phyloP scores from a whole-genome alignment of 2,329 filamentous ascomycete genomes.

The Byssothecium circinans region DNA sequence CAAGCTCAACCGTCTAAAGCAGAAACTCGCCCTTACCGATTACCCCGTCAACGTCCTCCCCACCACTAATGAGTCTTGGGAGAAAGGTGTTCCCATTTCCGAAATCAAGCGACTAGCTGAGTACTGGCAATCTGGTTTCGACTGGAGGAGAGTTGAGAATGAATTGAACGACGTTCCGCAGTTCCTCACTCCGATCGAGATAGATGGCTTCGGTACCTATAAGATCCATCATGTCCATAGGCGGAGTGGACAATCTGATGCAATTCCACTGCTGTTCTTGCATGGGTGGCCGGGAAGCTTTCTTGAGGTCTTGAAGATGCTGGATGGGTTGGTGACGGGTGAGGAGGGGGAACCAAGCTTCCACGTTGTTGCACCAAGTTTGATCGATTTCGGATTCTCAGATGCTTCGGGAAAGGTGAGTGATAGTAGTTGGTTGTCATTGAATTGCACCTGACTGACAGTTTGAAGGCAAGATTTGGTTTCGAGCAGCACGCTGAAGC shows the following conservation, averaged over 20 bases:
- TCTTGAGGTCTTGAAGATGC: slow-evolving; percentile 65
- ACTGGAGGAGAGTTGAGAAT: slow-evolving; percentile 64
- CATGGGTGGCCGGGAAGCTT: slow-evolving; percentile 74
- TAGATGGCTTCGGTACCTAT: slow-evolving; percentile 61
- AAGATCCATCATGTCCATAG: slow-evolving; percentile 68
- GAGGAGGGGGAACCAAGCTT: slow-evolving; percentile 48
- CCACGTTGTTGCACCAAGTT: slow-evolving; percentile 55
- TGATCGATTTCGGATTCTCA: slow-evolving; percentile 55
- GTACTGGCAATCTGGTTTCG: slow-evolving; percentile 54
- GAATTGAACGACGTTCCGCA: slow-evolving; percentile 64
- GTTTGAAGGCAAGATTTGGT: slow-evolving; percentile 59
- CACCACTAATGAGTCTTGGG: slow-evolving; percentile 47
- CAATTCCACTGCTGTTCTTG: slow-evolving; percentile 66
- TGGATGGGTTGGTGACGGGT: slow-evolving; percentile 39
- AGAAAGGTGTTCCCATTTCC: slow-evolving; percentile 63
- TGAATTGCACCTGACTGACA: slow-evolving; percentile 30
- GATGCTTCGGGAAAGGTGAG: slow-evolving; percentile 4
- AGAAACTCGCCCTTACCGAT: slow-evolving; percentile 56
- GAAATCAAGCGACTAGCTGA: slow-evolving; percentile 62
- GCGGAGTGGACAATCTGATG: slow-evolving; percentile 51
- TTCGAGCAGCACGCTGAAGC: slow-evolving; percentile 64
- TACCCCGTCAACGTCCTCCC: slow-evolving; percentile 59
- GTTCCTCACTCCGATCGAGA: slow-evolving; percentile 55
- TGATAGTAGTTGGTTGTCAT: slow-evolving; percentile 42
- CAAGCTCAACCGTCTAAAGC: slow-evolving; percentile 53